Evolutionary conservation across 352 stramenopile species (phyloP).

Genomic region (Globisporangium abappressorium): DNA sequence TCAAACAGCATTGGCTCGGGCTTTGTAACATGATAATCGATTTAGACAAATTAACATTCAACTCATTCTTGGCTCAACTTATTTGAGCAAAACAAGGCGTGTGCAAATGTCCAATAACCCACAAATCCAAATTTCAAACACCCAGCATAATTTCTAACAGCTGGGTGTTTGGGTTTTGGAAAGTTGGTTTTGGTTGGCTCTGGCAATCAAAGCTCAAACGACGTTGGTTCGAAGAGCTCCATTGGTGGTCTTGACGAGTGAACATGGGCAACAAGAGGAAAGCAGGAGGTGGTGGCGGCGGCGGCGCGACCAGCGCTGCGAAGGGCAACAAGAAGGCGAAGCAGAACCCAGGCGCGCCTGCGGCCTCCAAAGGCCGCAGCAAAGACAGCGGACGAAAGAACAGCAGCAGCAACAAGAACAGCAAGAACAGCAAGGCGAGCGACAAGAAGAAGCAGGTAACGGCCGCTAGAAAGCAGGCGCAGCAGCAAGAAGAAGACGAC

Average conservation of each 20-base stretch:
- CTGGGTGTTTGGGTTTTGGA: background rate
- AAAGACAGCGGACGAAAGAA: slow-evolving; percentile 15
- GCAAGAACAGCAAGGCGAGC: slow-evolving; percentile 9
- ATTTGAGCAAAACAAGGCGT: no score
- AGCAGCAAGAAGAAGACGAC: slow-evolving; percentile 34
- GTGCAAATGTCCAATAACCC: no score
- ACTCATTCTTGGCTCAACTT: no score
- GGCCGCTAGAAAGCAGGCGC: slow-evolving; percentile 26
- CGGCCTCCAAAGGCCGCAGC: slow-evolving; percentile 8
- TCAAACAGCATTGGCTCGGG: no score
- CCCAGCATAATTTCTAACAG: no score
- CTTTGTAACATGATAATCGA: no score
- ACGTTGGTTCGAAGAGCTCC: slow-evolving; percentile 14
- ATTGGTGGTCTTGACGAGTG: background rate
- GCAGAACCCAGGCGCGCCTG: slow-evolving; percentile 12
- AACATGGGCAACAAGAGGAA: slow-evolving; percentile 39
- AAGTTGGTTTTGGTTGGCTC: background rate
- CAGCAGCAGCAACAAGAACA: slow-evolving; percentile 25
- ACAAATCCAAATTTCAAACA: no score
- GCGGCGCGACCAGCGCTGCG: slow-evolving; percentile 12
- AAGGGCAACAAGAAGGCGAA: slow-evolving; percentile 44
- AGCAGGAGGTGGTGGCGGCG: slow-evolving; percentile 14
- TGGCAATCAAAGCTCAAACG: background rate
- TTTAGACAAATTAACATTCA: no score
- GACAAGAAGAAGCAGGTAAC: slow-evolving; percentile 5